Base-by-base conservation (phyloP, 257 asterid species). In the Paraleonurus japonicus region DNA sequence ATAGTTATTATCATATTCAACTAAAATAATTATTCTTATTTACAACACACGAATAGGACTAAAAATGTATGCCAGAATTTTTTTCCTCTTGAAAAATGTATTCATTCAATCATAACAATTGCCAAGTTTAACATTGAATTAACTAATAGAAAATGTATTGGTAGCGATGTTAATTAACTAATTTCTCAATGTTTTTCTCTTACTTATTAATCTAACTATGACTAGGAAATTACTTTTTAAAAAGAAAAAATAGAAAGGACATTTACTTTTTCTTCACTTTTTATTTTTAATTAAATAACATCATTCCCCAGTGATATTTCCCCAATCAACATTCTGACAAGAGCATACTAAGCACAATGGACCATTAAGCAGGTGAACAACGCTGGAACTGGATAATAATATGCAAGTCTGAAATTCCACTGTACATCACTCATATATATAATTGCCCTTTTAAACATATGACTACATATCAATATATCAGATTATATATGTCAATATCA, bases 301-400 rank as follows among this genome's bases (percentile, higher is more conserved):
- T 27, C 8, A 55, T 39, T 58, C 24, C 22, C 4, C 54, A 58
- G 61, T 37, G 54, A 11, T 33, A 55, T 53, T 33, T 33, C 69
- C 48, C 19, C 20, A 11, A 48, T 17, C 27, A 32, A 23, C 32
- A 30, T 4, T 20, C 41, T 59, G 57, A 69, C 53, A 58, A 43
- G 6, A 41, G 23, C 74, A 67, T 55, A 51, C 37, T 27, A 41
- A 65, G 67, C 60, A 26, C 67, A 65, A 12, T 27, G 19, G 73
- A 75, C 41, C 20, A 33, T 9, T 2, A 9, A 28, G 39, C 33
- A 30, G 35, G 64, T 13, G 1, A 48, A 60, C 58, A 7, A 50
- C 35, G 17, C 22, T 32, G 30, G 39, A 50, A 39, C 37, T 59
- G 72, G 41, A 23, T 16, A 43, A 15, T n/a, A 65, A 20, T 37